Evolutionary conservation across 192 early-diverging fungal species (phyloP), one percentile per base, ranked within the genome.

Genomic region (Coemansia sp.): DNA sequence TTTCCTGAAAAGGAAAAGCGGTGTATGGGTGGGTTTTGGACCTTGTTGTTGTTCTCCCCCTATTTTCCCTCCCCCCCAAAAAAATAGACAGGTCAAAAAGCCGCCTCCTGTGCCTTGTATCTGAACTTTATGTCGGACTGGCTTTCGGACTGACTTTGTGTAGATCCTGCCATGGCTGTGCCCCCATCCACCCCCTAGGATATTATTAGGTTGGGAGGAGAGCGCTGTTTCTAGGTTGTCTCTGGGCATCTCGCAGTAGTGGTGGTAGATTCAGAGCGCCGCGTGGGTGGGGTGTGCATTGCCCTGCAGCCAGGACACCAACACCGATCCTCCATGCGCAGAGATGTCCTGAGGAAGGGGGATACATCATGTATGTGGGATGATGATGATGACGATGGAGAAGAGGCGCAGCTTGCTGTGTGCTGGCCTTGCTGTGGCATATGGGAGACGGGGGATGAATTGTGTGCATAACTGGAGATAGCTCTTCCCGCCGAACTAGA

Each of bases 81-180:
- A 54, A 54, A 54, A 54, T 33, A 54, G 10, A 33, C 10, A 54
- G 27, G 52, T n/a, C 52, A 33, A 54, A 54, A 54, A 54, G 52
- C 52, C 52, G 52, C 52, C 8, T n/a, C n/a, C n/a, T n/a, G n/a
- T n/a, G n/a, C n/a, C n/a, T n/a, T n/a, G 29, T 54, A 33, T 13
- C 30, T 54, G 52, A 25, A 33, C 52, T 33, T 54, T 33, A 54
- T n/a, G n/a, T 54, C 52, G 33, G 30, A 25, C 45, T 48, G 45
- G 45, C 45, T 48, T 48, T 23, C 14, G 45, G 45, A 10, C 45
- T 48, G 45, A 15, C 45, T 27, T 25, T 48, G 41, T 48, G 45
- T 23, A 48, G 45, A 48, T 48, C 45, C 45, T 48, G 45, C 45
- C n/a, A n/a, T n/a, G n/a, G n/a, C n/a, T n/a, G n/a, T n/a, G n/a